phyloP scores from a whole-genome alignment of 441 rosid genomes.

The Pelargonium fulgidum region DNA sequence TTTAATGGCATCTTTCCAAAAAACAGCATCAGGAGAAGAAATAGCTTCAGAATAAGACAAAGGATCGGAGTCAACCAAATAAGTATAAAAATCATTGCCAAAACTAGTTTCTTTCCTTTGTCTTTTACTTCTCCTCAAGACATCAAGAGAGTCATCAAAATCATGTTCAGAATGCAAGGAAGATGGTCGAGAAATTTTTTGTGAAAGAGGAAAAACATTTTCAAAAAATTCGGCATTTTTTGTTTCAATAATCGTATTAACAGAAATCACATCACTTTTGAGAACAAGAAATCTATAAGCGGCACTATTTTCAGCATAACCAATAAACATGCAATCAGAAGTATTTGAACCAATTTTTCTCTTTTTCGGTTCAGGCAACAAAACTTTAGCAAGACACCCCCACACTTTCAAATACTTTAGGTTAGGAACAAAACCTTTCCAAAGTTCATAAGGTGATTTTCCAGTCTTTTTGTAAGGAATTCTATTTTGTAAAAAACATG shows the following conservation, averaged over 20 bases:
- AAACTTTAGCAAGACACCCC: background rate
- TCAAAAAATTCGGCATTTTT: background rate
- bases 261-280: background rate
- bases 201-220: background rate
- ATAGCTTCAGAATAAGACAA: background rate
- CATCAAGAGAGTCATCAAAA: too few species aligned
- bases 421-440: background rate
- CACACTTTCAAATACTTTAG: conserved; percentile 8
- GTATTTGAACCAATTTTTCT: background rate
- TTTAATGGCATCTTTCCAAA: background rate
- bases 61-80: background rate
- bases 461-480: background rate
- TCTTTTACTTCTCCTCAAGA: too few species aligned
- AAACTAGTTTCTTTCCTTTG: too few species aligned
- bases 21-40: background rate
- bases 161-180: too few species aligned
- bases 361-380: background rate
- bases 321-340: conserved; percentile 1
- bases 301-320: background rate
- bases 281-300: background rate
- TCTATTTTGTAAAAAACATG: conserved; percentile 1
- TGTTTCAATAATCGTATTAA: background rate
- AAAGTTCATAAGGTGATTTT: background rate
- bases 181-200: too few species aligned
- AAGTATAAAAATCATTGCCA: background rate